These are phyloP conservation scores for Luvunga scandens DNA, from an alignment of 345 rosid genomes.

Conservation along the genomic window DNA sequence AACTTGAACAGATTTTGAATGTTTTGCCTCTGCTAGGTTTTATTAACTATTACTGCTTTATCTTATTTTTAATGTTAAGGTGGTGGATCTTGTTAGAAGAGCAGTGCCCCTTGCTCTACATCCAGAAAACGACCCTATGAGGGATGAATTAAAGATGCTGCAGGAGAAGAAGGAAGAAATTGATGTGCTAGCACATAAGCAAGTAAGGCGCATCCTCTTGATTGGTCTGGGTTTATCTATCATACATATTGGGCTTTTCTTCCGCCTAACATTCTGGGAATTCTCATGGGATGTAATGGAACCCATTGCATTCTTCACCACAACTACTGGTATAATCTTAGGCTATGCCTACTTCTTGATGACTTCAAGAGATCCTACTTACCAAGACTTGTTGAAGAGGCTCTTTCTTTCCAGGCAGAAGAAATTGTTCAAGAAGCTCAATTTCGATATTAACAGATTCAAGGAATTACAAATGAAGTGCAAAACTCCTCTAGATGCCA, in stretches of 20 bases:
- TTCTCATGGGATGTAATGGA: constrained; percentile 99
- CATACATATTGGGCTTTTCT: constrained; percentile 65
- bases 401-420: constrained; percentile 84
- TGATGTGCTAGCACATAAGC: constrained; percentile 80
- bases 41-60: not conserved
- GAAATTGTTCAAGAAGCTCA: constrained; percentile 55
- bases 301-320: constrained; percentile 80
- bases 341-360: constrained; percentile 90
- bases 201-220: constrained; percentile 82
- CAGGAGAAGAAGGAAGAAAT: constrained; percentile 76
- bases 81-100: constrained; percentile 79
- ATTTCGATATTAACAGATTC: constrained; percentile 64
- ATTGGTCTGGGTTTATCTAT: constrained; percentile 60
- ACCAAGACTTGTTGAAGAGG: constrained; percentile 94
- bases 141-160: constrained; percentile 64
- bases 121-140: constrained; percentile 62
- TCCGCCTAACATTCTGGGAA: constrained; percentile 95
- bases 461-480: constrained; percentile 69
- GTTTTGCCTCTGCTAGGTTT: not conserved
- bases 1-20: not conserved
- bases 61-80: constrained; percentile 35
- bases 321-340: constrained; percentile 62
- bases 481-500: constrained; percentile 43
- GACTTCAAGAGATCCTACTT: constrained; percentile 89
- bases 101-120: constrained; percentile 75